These are phyloP conservation scores for Beauveria bassiana DNA, from an alignment of 2,329 filamentous ascomycete species.

Conservation along the genomic window DNA sequence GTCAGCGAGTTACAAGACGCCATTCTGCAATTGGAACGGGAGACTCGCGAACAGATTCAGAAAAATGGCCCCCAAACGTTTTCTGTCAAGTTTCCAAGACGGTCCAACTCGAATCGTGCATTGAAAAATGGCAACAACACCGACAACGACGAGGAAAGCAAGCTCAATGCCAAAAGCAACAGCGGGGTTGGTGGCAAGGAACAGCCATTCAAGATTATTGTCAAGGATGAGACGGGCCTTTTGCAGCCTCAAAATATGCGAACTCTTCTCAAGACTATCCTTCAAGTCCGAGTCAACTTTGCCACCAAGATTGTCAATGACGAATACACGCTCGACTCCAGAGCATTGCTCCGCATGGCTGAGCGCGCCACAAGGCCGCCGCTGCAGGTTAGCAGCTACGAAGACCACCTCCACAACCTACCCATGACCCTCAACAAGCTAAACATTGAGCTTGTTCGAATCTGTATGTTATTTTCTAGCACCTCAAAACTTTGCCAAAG, in stretches of 20 bases:
- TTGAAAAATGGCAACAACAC: not conserved
- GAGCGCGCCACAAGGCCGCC: conserved; percentile 16
- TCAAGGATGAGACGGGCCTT: conserved; percentile 10
- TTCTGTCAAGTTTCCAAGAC: conserved; percentile 2
- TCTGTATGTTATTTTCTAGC: conserved; percentile 29
- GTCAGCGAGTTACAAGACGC: conserved; percentile 27
- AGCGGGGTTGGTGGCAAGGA: not conserved
- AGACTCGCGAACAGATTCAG: conserved; percentile 1
- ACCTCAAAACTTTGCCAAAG: not conserved
- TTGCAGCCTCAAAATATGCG: conserved; percentile 20
- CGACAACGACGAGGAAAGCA: not conserved
- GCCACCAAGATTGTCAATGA: conserved; percentile 24
- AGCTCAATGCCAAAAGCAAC: not conserved
- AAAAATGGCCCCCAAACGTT: not conserved
- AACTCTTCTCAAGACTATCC: conserved; percentile 22
- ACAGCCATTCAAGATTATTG: conserved; percentile 10
- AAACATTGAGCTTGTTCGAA: conserved; percentile 40
- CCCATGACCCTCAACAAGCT: conserved; percentile 34
- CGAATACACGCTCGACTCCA: conserved; percentile 23
- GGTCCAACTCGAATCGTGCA: not conserved
- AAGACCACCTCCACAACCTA: conserved; percentile 31
- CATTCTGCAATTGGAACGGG: conserved; percentile 24
- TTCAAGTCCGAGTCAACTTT: conserved; percentile 22
- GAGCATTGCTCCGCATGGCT: conserved; percentile 18
- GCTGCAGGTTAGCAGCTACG: conserved; percentile 19